Percentiles rank a stretch among this genome's conserved stretches.
Conservation (phyloP, 1,284 basidiomycete species). For the Leccinum variabile region DNA sequence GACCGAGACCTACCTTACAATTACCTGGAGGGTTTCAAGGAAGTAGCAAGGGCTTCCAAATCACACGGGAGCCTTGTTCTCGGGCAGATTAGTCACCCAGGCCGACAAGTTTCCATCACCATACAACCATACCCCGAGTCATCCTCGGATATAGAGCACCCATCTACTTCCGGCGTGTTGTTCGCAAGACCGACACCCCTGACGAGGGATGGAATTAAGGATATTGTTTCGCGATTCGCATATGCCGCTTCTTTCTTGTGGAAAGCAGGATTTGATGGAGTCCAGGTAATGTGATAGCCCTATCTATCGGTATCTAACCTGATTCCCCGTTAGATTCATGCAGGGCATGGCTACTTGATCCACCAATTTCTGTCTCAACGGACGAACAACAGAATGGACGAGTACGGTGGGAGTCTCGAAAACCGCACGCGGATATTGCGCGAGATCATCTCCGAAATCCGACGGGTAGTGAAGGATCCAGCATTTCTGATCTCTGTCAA, state of each 20-base stretch:
- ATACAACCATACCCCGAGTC: slow-evolving; percentile 38
- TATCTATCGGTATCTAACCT: neutral
- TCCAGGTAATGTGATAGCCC: slow-evolving; percentile 23
- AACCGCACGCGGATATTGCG: slow-evolving; percentile 41
- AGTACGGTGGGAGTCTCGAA: slow-evolving; percentile 50
- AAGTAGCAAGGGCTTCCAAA: slow-evolving; percentile 33
- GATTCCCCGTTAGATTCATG: slow-evolving; percentile 35
- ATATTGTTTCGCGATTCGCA: slow-evolving; percentile 33
- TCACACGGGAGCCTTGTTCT: slow-evolving; percentile 31
- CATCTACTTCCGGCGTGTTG: slow-evolving; percentile 35
- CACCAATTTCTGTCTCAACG: slow-evolving; percentile 43
- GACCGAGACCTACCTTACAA: slow-evolving; percentile 30
- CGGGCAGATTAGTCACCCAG: slow-evolving; percentile 35
- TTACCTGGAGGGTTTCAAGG: slow-evolving; percentile 26
- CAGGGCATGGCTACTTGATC: slow-evolving; percentile 49
- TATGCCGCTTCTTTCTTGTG: slow-evolving; percentile 28
- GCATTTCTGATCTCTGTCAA: slow-evolving; percentile 48
- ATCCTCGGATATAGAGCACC: slow-evolving; percentile 36
- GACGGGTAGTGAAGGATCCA: slow-evolving; percentile 25
- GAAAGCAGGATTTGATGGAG: slow-evolving; percentile 33
- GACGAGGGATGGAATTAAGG: slow-evolving; percentile 33
- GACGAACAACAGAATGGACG: slow-evolving; percentile 50
- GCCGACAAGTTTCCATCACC: slow-evolving; percentile 38
- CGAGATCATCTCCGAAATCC: slow-evolving; percentile 41
- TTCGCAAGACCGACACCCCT: slow-evolving; percentile 33